Percentiles rank a stretch among this genome's conserved stretches.
Evolutionary conservation across 352 stramenopile species (phyloP).

Genomic region (Phytophthora capsici): DNA sequence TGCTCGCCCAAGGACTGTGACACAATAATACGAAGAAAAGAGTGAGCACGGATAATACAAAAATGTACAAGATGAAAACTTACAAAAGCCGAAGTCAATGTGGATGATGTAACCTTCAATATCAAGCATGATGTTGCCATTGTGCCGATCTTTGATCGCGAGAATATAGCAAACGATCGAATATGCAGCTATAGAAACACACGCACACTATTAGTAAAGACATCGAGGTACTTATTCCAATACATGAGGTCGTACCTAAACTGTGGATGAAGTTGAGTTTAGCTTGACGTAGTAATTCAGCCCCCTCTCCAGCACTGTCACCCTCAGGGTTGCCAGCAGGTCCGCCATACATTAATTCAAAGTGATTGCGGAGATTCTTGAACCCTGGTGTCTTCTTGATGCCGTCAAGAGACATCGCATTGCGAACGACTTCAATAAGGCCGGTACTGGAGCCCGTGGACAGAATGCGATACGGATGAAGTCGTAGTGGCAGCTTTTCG

Average conservation of each 20-base stretch:
- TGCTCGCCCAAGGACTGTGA: slow-evolving; percentile 72
- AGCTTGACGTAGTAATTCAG: slow-evolving; percentile 59
- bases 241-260: slow-evolving; percentile 61
- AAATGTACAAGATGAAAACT: slow-evolving; percentile 15
- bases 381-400: slow-evolving; percentile 93
- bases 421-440: slow-evolving; percentile 96
- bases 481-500: slow-evolving; percentile 90
- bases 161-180: slow-evolving; percentile 98
- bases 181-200: slow-evolving; percentile 92
- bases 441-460: slow-evolving; percentile 94
- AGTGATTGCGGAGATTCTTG: slow-evolving; percentile 91
- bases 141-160: slow-evolving; percentile 98
- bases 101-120: slow-evolving; percentile 96
- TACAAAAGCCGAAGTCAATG: slow-evolving; percentile 99
- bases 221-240: background rate
- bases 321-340: slow-evolving; percentile 50
- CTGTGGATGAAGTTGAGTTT: slow-evolving; percentile 87
- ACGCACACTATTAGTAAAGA: slow-evolving; percentile 28
- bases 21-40: background rate
- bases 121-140: slow-evolving; percentile 99
- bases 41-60: background rate
- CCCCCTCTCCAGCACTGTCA: slow-evolving; percentile 37
- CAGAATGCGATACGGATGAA: slow-evolving; percentile 96
- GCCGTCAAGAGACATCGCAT: slow-evolving; percentile 96
- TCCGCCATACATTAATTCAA: slow-evolving; percentile 92